Evolutionary conservation across 495 filamentous ascomycete genomes (phyloP).

Genomic region (Penicillium paradoxum): DNA sequence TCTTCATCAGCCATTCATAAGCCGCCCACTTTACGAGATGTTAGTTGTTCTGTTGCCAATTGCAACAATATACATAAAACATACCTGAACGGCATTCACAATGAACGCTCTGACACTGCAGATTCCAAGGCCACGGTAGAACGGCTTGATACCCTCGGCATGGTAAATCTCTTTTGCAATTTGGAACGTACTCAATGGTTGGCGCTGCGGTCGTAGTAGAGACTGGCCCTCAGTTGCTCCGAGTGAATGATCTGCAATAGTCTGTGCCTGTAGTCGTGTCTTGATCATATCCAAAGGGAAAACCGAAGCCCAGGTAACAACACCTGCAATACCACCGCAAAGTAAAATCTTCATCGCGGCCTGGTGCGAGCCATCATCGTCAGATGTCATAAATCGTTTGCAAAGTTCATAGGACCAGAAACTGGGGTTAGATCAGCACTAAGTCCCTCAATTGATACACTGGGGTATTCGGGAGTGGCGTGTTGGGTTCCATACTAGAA

Average conservation of each 20-base stretch:
- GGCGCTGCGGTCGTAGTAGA: slow-evolving; percentile 13
- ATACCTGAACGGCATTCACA: slow-evolving; percentile 64
- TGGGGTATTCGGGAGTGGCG: slow-evolving; percentile 9
- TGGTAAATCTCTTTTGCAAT: slow-evolving; percentile 60
- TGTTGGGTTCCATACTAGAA: slow-evolving; percentile 62
- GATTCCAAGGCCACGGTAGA: slow-evolving; percentile 72
- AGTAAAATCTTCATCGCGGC: slow-evolving; percentile 63
- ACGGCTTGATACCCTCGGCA: slow-evolving; percentile 58
- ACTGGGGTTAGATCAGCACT: slow-evolving; percentile 30
- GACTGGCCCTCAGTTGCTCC: slow-evolving; percentile 25
- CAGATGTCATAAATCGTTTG: slow-evolving; percentile 47
- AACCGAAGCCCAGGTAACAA: slow-evolving; percentile 79
- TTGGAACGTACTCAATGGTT: slow-evolving; percentile 50
- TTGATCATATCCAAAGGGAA: slow-evolving; percentile 90
- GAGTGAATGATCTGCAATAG: slow-evolving; percentile 20
- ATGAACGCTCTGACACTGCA: slow-evolving; percentile 82
- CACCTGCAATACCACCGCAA: slow-evolving; percentile 79
- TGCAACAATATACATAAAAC: slow-evolving; percentile 7
- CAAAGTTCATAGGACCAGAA: slow-evolving; percentile 83
- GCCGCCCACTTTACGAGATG: slow-evolving; percentile 61
- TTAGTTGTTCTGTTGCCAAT: slow-evolving; percentile 1
- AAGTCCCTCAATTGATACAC: slow-evolving; percentile 6
- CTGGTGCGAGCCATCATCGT: slow-evolving; percentile 36
- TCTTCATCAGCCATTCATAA: slow-evolving; percentile 76
- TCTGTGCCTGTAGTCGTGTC: slow-evolving; percentile 74